phyloP scores from a whole-genome alignment of 345 rosid genomes.

The Kernera saxatilis region DNA sequence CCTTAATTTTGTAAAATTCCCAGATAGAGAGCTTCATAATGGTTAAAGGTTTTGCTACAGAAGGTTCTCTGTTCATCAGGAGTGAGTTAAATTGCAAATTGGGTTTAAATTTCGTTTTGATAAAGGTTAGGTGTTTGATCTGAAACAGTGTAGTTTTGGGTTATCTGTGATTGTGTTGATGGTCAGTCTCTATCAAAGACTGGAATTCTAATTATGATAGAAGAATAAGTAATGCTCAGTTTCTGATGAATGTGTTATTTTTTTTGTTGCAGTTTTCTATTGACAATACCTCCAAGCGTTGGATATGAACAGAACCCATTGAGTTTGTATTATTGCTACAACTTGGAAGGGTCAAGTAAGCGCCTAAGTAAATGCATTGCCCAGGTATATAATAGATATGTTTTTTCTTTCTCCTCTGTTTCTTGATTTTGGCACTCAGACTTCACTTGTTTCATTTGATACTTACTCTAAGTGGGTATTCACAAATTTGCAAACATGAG shows the following conservation, averaged over 20 bases:
- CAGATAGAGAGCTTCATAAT: too few relatives aligned
- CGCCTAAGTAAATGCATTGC: constrained; percentile 74
- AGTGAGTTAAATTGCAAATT: neutral
- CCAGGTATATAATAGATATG: constrained; percentile 43
- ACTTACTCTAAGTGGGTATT: neutral
- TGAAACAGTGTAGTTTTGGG: neutral
- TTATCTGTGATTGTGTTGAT: neutral
- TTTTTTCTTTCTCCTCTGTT: neutral
- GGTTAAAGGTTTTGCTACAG: neutral
- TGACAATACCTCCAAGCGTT: constrained; percentile 88
- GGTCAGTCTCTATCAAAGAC: too few relatives aligned
- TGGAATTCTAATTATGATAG: neutral
- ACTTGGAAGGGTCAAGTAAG: constrained; percentile 34
- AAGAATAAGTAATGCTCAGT: neutral
- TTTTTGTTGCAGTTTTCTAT: constrained; percentile 48
- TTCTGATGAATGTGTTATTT: neutral
- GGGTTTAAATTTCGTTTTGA: neutral
- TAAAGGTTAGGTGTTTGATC: neutral
- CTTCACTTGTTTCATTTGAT: neutral
- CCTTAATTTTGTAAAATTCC: neutral
- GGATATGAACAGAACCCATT: constrained; percentile 90
- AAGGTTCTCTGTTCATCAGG: neutral
- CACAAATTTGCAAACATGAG: too few relatives aligned
- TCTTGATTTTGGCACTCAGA: neutral
- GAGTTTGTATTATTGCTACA: constrained; percentile 86